These are phyloP conservation scores for Mycosphaerelloides madeirae DNA, from an alignment of 2,329 filamentous ascomycete species.

Conservation along the genomic window DNA sequence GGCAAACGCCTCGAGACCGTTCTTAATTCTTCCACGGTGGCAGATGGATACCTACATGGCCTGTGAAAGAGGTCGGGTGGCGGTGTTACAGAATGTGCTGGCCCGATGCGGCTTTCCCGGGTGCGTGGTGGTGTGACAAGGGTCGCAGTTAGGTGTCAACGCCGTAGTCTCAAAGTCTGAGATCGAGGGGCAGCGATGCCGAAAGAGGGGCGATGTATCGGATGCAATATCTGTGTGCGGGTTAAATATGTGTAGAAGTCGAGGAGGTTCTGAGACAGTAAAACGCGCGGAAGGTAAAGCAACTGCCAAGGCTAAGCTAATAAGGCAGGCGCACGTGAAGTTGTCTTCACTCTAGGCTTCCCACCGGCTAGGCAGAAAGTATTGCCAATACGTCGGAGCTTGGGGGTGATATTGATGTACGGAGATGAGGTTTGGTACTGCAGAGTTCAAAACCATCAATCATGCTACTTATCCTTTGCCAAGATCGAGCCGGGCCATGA, in stretches of 20 bases:
- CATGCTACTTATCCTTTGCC: background rate
- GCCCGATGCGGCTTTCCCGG: constrained; percentile 9
- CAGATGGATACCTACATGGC: background rate
- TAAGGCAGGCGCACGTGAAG: constrained; percentile 5
- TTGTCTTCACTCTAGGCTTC: background rate
- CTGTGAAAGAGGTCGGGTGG: constrained; percentile 2
- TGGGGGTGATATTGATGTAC: background rate
- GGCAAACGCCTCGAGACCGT: background rate
- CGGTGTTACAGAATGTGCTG: constrained; percentile 2
- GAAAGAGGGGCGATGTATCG: background rate
- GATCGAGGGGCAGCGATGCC: background rate
- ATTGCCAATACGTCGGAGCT: too few relatives aligned
- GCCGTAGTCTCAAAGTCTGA: constrained; percentile 9
- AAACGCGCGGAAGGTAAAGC: too few relatives aligned
- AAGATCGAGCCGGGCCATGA: constrained; percentile 6
- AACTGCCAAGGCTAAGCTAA: too few relatives aligned
- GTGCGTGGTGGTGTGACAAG: constrained; percentile 15
- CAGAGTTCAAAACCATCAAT: too few relatives aligned
- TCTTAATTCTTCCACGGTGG: background rate
- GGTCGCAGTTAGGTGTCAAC: constrained; percentile 6
- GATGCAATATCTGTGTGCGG: background rate
- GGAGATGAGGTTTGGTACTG: too few relatives aligned
- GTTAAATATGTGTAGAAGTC: too few relatives aligned
- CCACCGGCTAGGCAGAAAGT: too few relatives aligned
- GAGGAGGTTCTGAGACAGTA: too few relatives aligned